Percentiles rank a stretch among this genome's conserved stretches.
Evolutionary conservation across 2,329 filamentous ascomycete genomes (phyloP).

Genomic region (Eutypa lata): DNA sequence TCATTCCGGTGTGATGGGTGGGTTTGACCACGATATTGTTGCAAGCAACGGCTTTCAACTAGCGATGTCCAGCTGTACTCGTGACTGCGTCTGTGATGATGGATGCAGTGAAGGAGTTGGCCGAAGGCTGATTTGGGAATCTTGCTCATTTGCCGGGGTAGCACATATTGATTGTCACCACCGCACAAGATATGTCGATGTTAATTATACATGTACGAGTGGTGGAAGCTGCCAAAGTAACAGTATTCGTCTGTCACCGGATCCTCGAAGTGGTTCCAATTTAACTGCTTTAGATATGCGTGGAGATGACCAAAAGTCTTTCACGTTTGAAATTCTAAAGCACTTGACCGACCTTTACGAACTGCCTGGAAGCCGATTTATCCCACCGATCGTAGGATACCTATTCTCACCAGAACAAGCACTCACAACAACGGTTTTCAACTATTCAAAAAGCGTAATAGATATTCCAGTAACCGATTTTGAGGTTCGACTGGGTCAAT

Average conservation of each 20-base stretch:
- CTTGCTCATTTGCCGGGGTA: not conserved
- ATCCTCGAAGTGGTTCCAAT: too few species aligned
- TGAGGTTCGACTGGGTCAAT: not conserved
- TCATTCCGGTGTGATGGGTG: too few species aligned
- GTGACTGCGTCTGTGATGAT: not conserved
- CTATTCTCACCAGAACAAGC: not conserved
- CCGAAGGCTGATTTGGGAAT: not conserved
- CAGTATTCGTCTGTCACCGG: too few species aligned
- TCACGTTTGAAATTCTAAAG: too few species aligned
- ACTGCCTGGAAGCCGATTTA: not conserved
- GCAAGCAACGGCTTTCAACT: too few species aligned
- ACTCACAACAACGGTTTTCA: not conserved
- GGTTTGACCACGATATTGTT: too few species aligned
- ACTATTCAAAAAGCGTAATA: not conserved
- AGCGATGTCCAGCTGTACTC: not conserved
- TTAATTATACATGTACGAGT: not conserved
- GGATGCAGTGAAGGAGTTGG: not conserved
- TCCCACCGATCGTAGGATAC: not conserved
- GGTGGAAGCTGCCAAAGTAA: too few species aligned
- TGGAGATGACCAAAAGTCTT: not conserved
- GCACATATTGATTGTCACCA: not conserved
- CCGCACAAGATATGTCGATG: not conserved
- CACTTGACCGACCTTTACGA: too few species aligned
- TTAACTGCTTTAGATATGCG: too few species aligned
- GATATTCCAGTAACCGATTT: not conserved